Conservation (phyloP, 1,284 basidiomycete genomes). For the Crucibulum cyathiforme region DNA sequence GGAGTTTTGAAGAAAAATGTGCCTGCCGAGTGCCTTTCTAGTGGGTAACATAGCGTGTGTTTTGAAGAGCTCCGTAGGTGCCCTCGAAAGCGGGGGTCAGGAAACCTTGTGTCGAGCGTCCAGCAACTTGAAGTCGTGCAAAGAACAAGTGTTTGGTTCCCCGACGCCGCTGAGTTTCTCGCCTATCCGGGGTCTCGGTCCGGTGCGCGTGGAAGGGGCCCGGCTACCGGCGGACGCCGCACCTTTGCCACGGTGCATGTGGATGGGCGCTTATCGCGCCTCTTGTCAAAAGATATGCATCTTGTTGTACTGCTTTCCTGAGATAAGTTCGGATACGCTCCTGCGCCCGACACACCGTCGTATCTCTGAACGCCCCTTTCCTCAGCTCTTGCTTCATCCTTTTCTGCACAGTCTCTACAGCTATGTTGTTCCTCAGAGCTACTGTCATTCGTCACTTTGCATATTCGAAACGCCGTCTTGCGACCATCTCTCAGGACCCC, state of each 20-base stretch:
- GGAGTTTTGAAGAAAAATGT: conserved; percentile 15
- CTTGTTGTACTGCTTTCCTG: background rate
- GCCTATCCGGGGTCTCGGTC: background rate
- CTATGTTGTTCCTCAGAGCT: conserved; percentile 36
- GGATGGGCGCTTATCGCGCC: background rate
- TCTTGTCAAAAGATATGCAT: background rate
- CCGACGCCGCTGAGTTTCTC: background rate
- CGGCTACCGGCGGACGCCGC: no score
- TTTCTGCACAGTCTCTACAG: background rate
- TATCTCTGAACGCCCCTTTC: background rate
- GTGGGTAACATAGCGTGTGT: conserved; percentile 3
- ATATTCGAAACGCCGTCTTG: conserved; percentile 27
- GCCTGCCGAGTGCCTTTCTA: conserved; percentile 22
- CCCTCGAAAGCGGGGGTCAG: background rate
- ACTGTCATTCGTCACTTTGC: conserved; percentile 14
- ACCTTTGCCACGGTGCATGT: background rate
- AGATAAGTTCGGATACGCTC: background rate
- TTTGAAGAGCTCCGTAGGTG: background rate
- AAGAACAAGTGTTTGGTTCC: background rate
- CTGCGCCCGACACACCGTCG: no score
- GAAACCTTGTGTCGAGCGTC: conserved; percentile 3
- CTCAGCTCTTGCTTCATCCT: background rate
- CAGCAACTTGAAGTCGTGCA: conserved; percentile 1
- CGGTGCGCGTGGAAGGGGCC: no score
- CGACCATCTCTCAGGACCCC: conserved; percentile 31